Percentiles rank a stretch among this genome's conserved stretches.
phyloP scores from a whole-genome alignment of 495 filamentous ascomycete genomes.

The Lophiostoma macrostomum region DNA sequence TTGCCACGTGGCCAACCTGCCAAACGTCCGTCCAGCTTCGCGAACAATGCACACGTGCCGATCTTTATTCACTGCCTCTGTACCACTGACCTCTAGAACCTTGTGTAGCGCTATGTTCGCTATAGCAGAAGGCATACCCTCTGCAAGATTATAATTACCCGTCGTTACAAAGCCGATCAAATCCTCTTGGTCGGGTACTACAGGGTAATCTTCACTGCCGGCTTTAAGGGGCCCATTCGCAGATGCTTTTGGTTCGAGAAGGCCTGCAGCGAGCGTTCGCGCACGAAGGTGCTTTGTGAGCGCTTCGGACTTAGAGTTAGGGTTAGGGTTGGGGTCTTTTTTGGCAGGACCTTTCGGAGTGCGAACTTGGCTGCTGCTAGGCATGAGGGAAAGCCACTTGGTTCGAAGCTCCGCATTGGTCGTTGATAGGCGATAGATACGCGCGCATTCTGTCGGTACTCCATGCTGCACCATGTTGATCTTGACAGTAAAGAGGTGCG shows the following conservation, averaged over 20 bases:
- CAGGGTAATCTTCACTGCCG: constrained; percentile 54
- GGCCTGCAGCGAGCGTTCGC: constrained; percentile 40
- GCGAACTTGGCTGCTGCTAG: constrained; percentile 8
- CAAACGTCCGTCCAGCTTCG: constrained; percentile 70
- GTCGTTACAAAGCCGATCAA: constrained; percentile 90
- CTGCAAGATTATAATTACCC: constrained; percentile 75
- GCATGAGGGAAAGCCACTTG: constrained; percentile 52
- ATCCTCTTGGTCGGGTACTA: constrained; percentile 69
- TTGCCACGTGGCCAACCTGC: constrained; percentile 80
- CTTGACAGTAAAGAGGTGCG: constrained; percentile 54
- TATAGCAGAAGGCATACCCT: constrained; percentile 73
- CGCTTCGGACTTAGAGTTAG: no score
- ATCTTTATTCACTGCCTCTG: constrained; percentile 34
- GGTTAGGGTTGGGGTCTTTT: not conserved
- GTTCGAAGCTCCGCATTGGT: constrained; percentile 46
- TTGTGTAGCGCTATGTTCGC: constrained; percentile 65
- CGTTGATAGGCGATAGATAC: constrained; percentile 69
- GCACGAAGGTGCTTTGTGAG: constrained; percentile 19
- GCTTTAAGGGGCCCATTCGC: constrained; percentile 33
- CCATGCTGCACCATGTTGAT: constrained; percentile 60
- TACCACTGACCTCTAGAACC: constrained; percentile 38
- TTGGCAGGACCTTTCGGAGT: not conserved
- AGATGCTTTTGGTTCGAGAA: constrained; percentile 31
- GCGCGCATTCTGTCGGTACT: constrained; percentile 57
- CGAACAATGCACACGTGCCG: constrained; percentile 72